Percentiles rank a stretch among this genome's conserved stretches.
Evolutionary conservation across 306 rosid species (phyloP).

Genomic region (Prinsepia uniflora): DNA sequence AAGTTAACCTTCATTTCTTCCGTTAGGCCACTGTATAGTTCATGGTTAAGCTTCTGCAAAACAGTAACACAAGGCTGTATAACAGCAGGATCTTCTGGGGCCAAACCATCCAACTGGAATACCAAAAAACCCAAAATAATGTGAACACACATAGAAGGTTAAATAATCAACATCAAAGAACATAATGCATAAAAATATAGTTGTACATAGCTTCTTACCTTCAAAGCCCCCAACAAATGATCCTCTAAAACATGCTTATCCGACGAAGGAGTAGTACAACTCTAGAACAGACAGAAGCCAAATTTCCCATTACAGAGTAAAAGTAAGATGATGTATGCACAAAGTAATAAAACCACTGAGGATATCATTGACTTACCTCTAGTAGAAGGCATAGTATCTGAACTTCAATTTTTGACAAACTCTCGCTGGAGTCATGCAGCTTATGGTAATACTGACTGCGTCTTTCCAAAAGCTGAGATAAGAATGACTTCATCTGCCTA

Average conservation of each 20-base stretch:
- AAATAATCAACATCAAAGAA: background rate
- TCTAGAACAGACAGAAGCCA: conserved; percentile 38
- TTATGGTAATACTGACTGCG: conserved; percentile 38
- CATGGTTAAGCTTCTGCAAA: conserved; percentile 54
- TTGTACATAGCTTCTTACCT: conserved; percentile 39
- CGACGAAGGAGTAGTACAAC: conserved; percentile 49
- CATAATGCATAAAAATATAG: conserved; percentile 11
- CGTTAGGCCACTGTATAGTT: conserved; percentile 49
- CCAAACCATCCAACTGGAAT: conserved; percentile 55
- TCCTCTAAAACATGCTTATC: conserved; percentile 51
- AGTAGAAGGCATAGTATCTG: conserved; percentile 68
- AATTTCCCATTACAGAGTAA: conserved; percentile 22
- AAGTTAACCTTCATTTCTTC: conserved; percentile 59
- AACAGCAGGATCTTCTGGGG: conserved; percentile 51
- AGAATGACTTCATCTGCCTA: conserved; percentile 47
- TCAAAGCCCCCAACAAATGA: conserved; percentile 61
- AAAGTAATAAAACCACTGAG: conserved; percentile 1
- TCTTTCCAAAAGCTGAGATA: conserved; percentile 50
- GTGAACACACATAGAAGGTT: conserved; percentile 21
- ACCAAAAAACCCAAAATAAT: conserved; percentile 18
- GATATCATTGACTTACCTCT: conserved; percentile 49
- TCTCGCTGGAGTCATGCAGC: conserved; percentile 29
- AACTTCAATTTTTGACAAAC: conserved; percentile 55
- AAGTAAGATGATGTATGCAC: conserved; percentile 8
- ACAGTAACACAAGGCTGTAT: conserved; percentile 69